phyloP scores from a whole-genome alignment of 495 filamentous ascomycete genomes.

The Neurospora sp. region DNA sequence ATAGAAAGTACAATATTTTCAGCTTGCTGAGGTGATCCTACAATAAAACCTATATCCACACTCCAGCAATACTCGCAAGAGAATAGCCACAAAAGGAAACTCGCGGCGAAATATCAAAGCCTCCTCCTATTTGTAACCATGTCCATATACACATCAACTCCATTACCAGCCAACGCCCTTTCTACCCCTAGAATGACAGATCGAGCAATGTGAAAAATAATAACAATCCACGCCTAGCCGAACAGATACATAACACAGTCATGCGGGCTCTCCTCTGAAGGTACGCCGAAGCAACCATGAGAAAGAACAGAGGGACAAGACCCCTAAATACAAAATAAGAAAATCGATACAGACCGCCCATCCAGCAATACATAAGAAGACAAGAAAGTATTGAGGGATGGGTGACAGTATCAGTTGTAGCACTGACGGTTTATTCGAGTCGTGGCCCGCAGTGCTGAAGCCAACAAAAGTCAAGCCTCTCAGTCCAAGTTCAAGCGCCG shows the following conservation, averaged over 20 bases:
- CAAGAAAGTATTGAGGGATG: neutral
- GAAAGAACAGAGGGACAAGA: neutral
- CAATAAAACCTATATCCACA: neutral
- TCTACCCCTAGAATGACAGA: neutral
- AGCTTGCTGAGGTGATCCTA: neutral
- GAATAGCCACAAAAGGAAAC: neutral
- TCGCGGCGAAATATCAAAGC: neutral
- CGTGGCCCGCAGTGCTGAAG: neutral
- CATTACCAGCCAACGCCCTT: neutral
- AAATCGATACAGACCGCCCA: neutral
- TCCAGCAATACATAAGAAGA: neutral
- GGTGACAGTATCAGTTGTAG: neutral
- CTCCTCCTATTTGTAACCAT: neutral
- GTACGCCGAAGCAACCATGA: neutral
- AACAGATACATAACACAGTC: neutral
- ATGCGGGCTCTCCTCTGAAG: neutral
- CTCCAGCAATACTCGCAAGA: neutral
- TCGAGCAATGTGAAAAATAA: neutral
- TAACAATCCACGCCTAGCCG: neutral
- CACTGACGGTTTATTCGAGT: neutral
- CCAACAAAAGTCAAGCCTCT: neutral
- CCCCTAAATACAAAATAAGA: neutral
- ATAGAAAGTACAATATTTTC: neutral
- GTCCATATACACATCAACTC: neutral
- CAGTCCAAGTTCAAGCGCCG: neutral